phyloP scores from a whole-genome alignment of 805 yeast genomes.

The Jamesozyma rosinii region DNA sequence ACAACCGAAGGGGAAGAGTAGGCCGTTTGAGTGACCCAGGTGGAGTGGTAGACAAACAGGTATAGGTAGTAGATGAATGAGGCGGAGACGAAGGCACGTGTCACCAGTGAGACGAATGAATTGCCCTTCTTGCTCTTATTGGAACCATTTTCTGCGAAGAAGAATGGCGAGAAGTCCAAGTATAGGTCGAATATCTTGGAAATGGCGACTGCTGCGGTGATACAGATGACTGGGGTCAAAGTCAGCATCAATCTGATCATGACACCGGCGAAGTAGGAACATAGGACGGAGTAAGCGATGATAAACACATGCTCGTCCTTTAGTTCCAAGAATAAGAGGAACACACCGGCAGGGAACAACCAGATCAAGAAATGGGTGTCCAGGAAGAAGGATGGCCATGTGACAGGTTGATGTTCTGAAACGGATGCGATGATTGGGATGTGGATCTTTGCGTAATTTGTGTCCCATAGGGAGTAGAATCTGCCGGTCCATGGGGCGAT shows the following conservation, averaged over 20 bases:
- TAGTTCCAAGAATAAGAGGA: slow-evolving; percentile 79
- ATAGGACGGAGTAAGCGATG: slow-evolving; percentile 83
- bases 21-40: slow-evolving; percentile 93
- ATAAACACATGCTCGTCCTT: slow-evolving; percentile 88
- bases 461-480: slow-evolving; percentile 97
- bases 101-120: slow-evolving; percentile 32
- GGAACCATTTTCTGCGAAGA: neutral
- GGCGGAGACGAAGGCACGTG: slow-evolving; percentile 54
- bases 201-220: slow-evolving; percentile 80
- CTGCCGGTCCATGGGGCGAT: slow-evolving; percentile 99
- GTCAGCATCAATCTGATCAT: slow-evolving; percentile 98
- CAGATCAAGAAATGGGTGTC: slow-evolving; percentile 89
- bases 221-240: slow-evolving; percentile 92
- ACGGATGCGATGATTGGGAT: slow-evolving; percentile 98
- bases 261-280: slow-evolving; percentile 96
- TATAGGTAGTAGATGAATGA: slow-evolving; percentile 67
- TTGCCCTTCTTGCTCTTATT: slow-evolving; percentile 11
- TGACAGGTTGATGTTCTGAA: slow-evolving; percentile 99
- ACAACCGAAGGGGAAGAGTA: slow-evolving; percentile 98
- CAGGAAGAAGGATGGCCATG: slow-evolving; percentile 97
- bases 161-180: slow-evolving; percentile 44
- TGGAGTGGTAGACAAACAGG: slow-evolving; percentile 85
- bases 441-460: slow-evolving; percentile 93
- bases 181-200: slow-evolving; percentile 79
- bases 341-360: slow-evolving; percentile 98